phyloP scores from a whole-genome alignment of 805 yeast genomes.

The Crinitomyces ghanaensis region DNA sequence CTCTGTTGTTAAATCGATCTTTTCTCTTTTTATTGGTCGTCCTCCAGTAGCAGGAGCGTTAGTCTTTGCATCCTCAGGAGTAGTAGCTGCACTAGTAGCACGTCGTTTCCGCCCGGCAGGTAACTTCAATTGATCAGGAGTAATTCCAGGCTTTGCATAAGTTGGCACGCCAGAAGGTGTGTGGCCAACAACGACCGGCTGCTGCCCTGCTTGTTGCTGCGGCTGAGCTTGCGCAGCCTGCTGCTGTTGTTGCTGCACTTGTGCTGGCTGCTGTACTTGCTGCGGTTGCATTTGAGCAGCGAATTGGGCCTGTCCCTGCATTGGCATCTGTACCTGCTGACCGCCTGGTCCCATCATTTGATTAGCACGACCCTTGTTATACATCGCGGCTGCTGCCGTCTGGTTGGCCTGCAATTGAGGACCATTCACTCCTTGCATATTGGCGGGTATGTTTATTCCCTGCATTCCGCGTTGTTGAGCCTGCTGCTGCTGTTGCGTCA shows the following conservation, averaged over 20 bases:
- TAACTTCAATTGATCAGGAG: conserved; percentile 20
- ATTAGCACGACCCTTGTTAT: not conserved
- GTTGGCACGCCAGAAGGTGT: conserved; percentile 18
- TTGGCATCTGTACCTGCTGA: conserved; percentile 6
- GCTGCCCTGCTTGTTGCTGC: conserved; percentile 14
- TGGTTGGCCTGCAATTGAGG: too few species aligned
- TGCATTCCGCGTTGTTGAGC: conserved; percentile 15
- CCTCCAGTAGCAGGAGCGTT: too few species aligned
- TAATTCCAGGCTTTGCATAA: conserved; percentile 16
- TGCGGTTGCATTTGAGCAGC: conserved; percentile 9
- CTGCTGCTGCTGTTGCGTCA: conserved; percentile 19
- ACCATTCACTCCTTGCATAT: conserved; percentile 5
- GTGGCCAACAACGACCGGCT: conserved; percentile 5
- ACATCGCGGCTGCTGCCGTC: too few species aligned
- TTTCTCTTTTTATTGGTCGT: too few species aligned
- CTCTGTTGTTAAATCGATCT: not conserved
- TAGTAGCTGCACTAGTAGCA: conserved; percentile 10
- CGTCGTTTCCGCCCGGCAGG: conserved; percentile 18
- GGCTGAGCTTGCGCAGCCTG: conserved; percentile 14
- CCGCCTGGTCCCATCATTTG: not conserved
- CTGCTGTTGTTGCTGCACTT: conserved; percentile 7
- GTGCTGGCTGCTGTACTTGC: conserved; percentile 11
- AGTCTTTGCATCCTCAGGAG: conserved; percentile 14
- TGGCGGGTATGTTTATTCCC: conserved; percentile 12
- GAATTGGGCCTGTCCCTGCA: too few species aligned